Percentiles rank a stretch among this genome's conserved stretches.
phyloP scores from a whole-genome alignment of 305 asterid species.

The Fraxinus nigra region DNA sequence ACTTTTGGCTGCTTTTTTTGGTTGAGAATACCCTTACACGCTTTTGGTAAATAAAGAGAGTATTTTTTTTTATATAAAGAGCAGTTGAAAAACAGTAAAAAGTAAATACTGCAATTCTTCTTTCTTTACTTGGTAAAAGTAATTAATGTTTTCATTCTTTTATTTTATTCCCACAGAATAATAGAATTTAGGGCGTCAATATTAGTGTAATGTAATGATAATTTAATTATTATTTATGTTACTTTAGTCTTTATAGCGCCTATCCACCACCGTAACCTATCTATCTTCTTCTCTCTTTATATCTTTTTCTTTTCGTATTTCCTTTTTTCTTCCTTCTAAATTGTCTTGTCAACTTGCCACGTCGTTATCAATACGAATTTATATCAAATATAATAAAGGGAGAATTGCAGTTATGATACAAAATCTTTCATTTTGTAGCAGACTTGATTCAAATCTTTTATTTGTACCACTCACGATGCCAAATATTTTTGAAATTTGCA shows the following conservation, averaged over 20 bases:
- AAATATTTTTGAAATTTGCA: too few species aligned
- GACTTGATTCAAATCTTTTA: too few species aligned
- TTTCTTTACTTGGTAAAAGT: background rate
- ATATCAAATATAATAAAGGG: background rate
- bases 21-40: constrained; percentile 6
- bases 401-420: too few species aligned
- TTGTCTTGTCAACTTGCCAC: background rate
- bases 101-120: constrained; percentile 5
- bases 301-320: background rate
- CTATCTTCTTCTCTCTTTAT: background rate
- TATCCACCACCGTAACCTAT: background rate
- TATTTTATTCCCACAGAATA: background rate
- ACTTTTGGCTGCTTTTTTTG: constrained; percentile 5
- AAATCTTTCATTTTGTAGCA: too few species aligned
- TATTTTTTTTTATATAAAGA: background rate
- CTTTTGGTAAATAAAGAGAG: background rate
- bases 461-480: too few species aligned
- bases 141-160: background rate
- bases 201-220: background rate
- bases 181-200: background rate
- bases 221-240: background rate
- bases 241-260: background rate
- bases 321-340: background rate
- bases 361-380: background rate
- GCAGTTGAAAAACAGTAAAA: background rate